Evolutionary conservation across 345 rosid species (phyloP), one percentile per base, ranked within the genome.

Genomic region (Arabis alpina): DNA sequence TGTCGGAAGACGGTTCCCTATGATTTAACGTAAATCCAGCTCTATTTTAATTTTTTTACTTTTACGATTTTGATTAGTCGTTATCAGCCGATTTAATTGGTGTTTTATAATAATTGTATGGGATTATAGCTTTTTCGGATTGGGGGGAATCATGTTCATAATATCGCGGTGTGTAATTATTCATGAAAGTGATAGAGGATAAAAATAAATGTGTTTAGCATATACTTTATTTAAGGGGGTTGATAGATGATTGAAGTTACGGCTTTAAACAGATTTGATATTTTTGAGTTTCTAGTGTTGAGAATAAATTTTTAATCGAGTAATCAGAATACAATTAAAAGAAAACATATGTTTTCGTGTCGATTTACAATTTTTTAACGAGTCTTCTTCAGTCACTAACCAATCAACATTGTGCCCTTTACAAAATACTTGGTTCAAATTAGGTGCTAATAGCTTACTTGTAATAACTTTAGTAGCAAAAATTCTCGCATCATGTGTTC

Each of bases 191-290:
- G 65, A 68, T 23, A 19, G 59, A 75, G 74, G 70, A 62, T 62
- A 62, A 25, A 53, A 61, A 67, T 11, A 54, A 48, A 68, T 66
- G 23, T 74, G 49, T 59, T 64, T 58, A 74, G 73, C 73, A 74
- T 68, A 75, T 75, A 54, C 78, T 74, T 73, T 51, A 27, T 54
- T 9, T 47, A 39, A 19, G 5, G 54, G 53, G 61, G 23, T 10
- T 60, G 78, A 67, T 60, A 34, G 68, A 52, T 67, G 63, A 60
- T 45, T 74, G 73, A 74, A 67, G 77, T 74, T 41, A 66, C 66
- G 11, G 44, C 16, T 64, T 45, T 54, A 27, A 27, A 13, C 25
- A 34, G 4, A 44, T 63, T 44, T 36, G 36, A 64, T 34, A 13
- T 11, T 37, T 25, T 49, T 7, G 9, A 36, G n/a, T 28, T 32